Base-by-base conservation (phyloP, 441 rosid species). In the Adansonia grandidieri region DNA sequence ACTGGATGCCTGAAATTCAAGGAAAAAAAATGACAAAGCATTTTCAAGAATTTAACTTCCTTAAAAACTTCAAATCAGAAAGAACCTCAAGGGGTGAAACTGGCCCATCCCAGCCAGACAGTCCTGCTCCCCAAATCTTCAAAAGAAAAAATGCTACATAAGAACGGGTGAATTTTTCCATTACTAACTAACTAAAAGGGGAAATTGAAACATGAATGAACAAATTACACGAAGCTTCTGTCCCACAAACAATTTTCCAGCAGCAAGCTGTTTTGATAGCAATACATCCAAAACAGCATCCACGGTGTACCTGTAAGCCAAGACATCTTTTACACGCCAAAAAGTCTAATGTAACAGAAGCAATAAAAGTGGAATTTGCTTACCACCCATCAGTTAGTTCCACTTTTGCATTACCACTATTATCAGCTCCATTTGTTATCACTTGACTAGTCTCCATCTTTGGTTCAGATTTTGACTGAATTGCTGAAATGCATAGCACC, bases 351-450 rank as follows among this genome's bases (percentile, higher is more conserved):
- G 75, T 56, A 62, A 58, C 50, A 53, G 67, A 47, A 47, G 77
- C 48, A 61, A 50, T 54, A 66, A 71, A n/a, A 45, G 58, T 71
- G 66, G 70, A 28, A 68, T 67, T 20, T 56, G 5, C 85, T 60
- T 84, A 86, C 87, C 88, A 86, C 69, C 98, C 97, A 89, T 96
- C 99, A 74, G 92, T 96, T 74, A 96, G 89, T 84, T 96, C 96
- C 81, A 96, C 81, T 86, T 86, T 92, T 78, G 84, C 86, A 75
- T 75, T 75, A 80, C 72, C 82, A 72, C 81, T 85, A 81, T 51
- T 71, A 69, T 80, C 88, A 75, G 82, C 74, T 75, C 84, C 87
- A 81, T 77, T 80, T 81, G 77, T 63, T 82, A 82, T 76, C 76
- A 19, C 77, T 58, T 84, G 72, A 75, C 71, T 72, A 80, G 78